Conservation (phyloP, 129 eudicot genomes). For the Arctium lappa region DNA sequence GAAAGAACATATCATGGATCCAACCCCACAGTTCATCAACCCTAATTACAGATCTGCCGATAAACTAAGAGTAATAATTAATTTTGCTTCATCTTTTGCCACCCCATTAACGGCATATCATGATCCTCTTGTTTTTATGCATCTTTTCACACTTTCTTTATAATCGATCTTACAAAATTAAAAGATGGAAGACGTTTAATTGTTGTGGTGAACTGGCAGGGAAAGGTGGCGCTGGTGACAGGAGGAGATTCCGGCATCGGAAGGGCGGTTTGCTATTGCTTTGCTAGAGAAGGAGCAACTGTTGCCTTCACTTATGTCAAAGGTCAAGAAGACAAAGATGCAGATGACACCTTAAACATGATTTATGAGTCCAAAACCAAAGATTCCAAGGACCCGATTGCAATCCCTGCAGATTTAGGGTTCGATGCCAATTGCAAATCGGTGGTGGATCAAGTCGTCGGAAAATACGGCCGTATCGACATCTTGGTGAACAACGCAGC, state of each 20-base stretch:
- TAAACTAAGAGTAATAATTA: conserved; percentile 53
- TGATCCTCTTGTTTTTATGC: neutral
- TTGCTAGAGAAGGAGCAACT: conserved; percentile 74
- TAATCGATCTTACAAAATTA: neutral
- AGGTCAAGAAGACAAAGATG: conserved; percentile 80
- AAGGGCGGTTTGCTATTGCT: conserved; percentile 62
- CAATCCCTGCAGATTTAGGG: conserved; percentile 56
- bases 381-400: conserved; percentile 65
- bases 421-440: conserved; percentile 68
- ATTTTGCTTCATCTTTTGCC: too few species aligned
- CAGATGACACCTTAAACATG: conserved; percentile 49
- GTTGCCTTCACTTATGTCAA: conserved; percentile 83
- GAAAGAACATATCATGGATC: conserved; percentile 84
- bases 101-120: neutral
- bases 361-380: conserved; percentile 35
- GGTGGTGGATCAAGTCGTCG: conserved; percentile 72
- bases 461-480: conserved; percentile 53
- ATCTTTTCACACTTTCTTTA: neutral
- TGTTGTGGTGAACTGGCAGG: conserved; percentile 37
- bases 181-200: neutral
- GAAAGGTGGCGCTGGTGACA: conserved; percentile 78
- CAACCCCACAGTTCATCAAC: conserved; percentile 41
- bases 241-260: conserved; percentile 97
- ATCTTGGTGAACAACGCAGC: conserved; percentile 78
- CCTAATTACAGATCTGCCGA: conserved; percentile 61